Conservation (phyloP, 495 filamentous ascomycete genomes). For the Talaromyces adpressus region DNA sequence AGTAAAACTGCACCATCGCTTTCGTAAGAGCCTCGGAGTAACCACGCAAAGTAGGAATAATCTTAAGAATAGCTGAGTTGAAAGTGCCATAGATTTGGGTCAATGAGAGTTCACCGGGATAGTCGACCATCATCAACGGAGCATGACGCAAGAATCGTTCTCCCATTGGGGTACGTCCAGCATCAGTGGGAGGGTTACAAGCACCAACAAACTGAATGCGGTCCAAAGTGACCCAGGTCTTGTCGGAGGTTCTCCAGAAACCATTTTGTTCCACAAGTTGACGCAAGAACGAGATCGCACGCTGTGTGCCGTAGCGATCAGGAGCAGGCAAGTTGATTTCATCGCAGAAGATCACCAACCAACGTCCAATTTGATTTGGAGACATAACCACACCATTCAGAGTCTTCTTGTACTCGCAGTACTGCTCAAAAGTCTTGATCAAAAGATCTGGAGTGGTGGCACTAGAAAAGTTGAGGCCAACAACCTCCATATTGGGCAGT, state of each 20-base stretch:
- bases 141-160: conserved; percentile 90
- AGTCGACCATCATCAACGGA: conserved; percentile 97
- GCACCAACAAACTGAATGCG: conserved; percentile 98
- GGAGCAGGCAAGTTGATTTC: conserved; percentile 99
- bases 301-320: conserved; percentile 95
- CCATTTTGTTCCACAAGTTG: conserved; percentile 98
- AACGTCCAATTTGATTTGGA: conserved; percentile 91
- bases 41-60: conserved; percentile 88
- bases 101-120: conserved; percentile 90
- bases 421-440: conserved; percentile 98
- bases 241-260: conserved; percentile 96
- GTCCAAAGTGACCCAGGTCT: conserved; percentile 95
- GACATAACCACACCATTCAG: conserved; percentile 93
- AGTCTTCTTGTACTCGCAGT: conserved; percentile 98
- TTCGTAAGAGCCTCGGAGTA: conserved; percentile 92
- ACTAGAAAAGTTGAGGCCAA: conserved; percentile 98
- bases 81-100: conserved; percentile 98
- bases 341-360: conserved; percentile 98
- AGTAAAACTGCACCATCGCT: conserved; percentile 94
- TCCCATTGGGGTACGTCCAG: conserved; percentile 89
- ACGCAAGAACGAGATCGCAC: conserved; percentile 92
- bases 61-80: conserved; percentile 93
- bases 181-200: conserved; percentile 98
- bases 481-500: conserved; percentile 96
- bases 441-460: conserved; percentile 95